phyloP scores from a whole-genome alignment of 768 basidiomycete species.

The Mycena amicta region DNA sequence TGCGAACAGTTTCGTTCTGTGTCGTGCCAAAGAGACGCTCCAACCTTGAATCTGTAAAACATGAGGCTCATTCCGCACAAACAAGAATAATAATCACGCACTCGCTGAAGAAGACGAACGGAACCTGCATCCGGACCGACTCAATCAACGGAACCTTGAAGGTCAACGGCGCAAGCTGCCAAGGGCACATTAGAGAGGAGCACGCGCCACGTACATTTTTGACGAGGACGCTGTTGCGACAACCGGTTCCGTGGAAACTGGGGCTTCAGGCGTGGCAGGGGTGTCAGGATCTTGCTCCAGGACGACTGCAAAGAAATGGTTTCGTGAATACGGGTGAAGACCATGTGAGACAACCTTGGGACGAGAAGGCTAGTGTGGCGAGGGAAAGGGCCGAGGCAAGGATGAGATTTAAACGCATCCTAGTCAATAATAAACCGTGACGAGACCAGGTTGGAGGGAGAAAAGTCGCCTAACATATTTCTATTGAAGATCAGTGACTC shows the following conservation, averaged over 20 bases:
- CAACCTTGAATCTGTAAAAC: conserved; percentile 71
- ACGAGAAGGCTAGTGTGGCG: conserved; percentile 17
- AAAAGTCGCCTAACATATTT: no score
- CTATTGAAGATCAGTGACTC: no score
- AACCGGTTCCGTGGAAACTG: conserved; percentile 13
- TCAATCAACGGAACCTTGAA: conserved; percentile 57
- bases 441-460: conserved; percentile 2
- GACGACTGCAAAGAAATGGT: conserved; percentile 14
- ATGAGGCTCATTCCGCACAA: no score
- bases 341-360: conserved; percentile 18
- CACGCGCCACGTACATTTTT: no score
- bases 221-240: conserved; percentile 32
- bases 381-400: conserved; percentile 19
- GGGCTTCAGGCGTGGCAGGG: not conserved
- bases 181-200: no score
- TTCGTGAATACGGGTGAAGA: not conserved
- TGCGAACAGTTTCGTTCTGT: conserved; percentile 61
- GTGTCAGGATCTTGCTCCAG: conserved; percentile 13
- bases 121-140: conserved; percentile 62
- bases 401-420: conserved; percentile 22
- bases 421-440: conserved; percentile 3
- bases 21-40: no score
- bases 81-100: no score
- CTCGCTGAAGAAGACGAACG: conserved; percentile 83
- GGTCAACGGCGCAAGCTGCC: conserved; percentile 59